phyloP scores from a whole-genome alignment of 768 basidiomycete genomes.

The Galerina sulciceps region DNA sequence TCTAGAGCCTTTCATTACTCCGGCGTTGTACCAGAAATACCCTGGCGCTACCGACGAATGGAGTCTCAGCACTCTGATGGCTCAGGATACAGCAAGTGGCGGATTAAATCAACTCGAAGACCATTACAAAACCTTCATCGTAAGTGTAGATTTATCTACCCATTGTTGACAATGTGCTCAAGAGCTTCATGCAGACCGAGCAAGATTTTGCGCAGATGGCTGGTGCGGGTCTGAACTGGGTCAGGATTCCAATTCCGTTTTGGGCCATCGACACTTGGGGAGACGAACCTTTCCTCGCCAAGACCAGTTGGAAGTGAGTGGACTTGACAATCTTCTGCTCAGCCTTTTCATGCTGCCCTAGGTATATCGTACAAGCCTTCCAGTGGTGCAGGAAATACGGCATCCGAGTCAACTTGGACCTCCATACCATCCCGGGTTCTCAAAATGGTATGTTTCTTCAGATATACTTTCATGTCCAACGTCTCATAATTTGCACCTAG shows the following conservation, averaged over 20 bases:
- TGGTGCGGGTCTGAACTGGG: conserved; percentile 86
- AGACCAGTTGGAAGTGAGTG: conserved; percentile 74
- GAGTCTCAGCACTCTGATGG: conserved; percentile 69
- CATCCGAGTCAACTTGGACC: conserved; percentile 76
- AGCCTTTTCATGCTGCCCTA: conserved; percentile 21
- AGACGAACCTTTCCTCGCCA: conserved; percentile 81
- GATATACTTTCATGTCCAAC: neutral
- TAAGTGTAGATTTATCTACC: conserved; percentile 36
- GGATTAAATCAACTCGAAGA: conserved; percentile 68
- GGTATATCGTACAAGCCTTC: conserved; percentile 77
- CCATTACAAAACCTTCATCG: conserved; percentile 85
- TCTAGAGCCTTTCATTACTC: conserved; percentile 78
- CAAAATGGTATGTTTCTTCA: conserved; percentile 58
- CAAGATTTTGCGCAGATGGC: conserved; percentile 90
- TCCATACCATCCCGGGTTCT: conserved; percentile 80
- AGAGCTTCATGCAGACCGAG: conserved; percentile 65
- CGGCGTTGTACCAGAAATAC: conserved; percentile 66
- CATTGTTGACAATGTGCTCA: neutral
- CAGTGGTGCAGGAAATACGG: conserved; percentile 88
- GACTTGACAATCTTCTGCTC: neutral
- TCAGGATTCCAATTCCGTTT: conserved; percentile 81
- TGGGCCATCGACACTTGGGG: conserved; percentile 79
- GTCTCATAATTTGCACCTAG: conserved; percentile 23
- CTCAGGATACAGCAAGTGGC: conserved; percentile 63
- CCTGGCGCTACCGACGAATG: conserved; percentile 63